Evolutionary conservation across 2,329 filamentous ascomycete species (phyloP).

Genomic region (Onygena corvina): DNA sequence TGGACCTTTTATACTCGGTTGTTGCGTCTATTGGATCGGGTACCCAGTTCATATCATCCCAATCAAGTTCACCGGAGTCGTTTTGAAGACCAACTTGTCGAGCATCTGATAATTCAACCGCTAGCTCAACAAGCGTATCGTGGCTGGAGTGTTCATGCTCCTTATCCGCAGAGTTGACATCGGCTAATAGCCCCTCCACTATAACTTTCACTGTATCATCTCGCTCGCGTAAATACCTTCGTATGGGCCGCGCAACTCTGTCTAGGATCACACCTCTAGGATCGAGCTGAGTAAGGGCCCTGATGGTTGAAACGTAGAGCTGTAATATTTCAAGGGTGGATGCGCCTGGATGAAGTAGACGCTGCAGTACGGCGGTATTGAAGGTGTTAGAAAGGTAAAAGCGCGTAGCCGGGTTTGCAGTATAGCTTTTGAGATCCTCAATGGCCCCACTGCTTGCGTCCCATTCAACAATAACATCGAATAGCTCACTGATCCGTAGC

Average conservation of each 20-base stretch:
- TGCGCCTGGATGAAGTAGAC: slow-evolving; percentile 51
- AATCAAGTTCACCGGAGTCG: slow-evolving; percentile 61
- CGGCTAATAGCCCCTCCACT: slow-evolving; percentile 50
- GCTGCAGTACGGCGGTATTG: slow-evolving; percentile 40
- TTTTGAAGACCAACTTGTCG: slow-evolving; percentile 33
- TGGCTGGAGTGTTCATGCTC: slow-evolving; percentile 20
- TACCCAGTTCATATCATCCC: slow-evolving; percentile 85
- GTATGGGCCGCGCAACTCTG: slow-evolving; percentile 52
- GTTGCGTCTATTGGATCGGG: slow-evolving; percentile 89
- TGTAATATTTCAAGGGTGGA: slow-evolving; percentile 56
- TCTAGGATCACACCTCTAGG: slow-evolving; percentile 55
- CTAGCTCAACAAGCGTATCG: slow-evolving; percentile 42
- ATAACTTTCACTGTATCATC: slow-evolving; percentile 56
- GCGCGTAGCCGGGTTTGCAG: slow-evolving; percentile 43
- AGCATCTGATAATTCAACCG: slow-evolving; percentile 39
- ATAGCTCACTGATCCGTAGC: slow-evolving; percentile 45
- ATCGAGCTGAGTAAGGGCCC: slow-evolving; percentile 51
- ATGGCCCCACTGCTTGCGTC: slow-evolving; percentile 47
- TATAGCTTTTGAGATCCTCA: slow-evolving; percentile 48
- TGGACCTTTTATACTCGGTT: slow-evolving; percentile 79
- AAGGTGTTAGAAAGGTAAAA: slow-evolving; percentile 45
- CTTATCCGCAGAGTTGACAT: slow-evolving; percentile 29
- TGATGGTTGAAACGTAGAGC: slow-evolving; percentile 55
- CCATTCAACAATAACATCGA: slow-evolving; percentile 52
- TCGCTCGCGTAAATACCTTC: slow-evolving; percentile 50